phyloP scores from a whole-genome alignment of 2,329 filamentous ascomycete species.

The Xylaria sp. region DNA sequence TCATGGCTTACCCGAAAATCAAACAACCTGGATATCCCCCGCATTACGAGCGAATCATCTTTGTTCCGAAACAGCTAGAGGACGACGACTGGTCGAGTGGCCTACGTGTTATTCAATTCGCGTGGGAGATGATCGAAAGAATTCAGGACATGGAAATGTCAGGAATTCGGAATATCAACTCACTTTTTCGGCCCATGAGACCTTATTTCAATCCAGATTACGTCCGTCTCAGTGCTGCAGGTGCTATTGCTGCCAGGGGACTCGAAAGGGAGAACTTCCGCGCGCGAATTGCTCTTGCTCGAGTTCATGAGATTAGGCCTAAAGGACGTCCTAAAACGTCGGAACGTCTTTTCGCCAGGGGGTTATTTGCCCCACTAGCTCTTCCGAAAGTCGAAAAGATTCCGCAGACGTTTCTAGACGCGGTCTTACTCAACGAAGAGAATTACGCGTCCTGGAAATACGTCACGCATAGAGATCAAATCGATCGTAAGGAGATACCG shows the following conservation, averaged over 20 bases:
- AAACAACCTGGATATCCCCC: not conserved
- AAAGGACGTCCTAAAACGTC: not conserved
- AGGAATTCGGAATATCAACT: not conserved
- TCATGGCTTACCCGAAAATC: not conserved
- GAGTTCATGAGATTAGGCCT: not conserved
- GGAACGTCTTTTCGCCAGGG: not conserved
- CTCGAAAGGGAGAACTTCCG: not conserved
- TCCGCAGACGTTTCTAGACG: not conserved
- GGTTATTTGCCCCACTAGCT: not conserved
- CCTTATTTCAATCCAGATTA: conserved; percentile 7
- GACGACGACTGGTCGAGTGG: conserved; percentile 9
- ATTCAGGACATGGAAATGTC: conserved; percentile 9
- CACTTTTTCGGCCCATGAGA: not conserved
- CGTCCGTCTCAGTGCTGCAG: not conserved
- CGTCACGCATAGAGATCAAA: not conserved
- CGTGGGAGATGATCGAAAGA: conserved; percentile 2
- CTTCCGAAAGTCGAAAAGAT: not conserved
- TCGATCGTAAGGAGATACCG: not conserved
- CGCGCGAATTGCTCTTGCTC: not conserved
- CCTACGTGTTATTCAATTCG: not conserved
- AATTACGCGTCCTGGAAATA: not conserved
- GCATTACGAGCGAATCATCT: not conserved
- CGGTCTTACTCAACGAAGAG: not conserved
- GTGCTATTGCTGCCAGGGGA: not conserved
- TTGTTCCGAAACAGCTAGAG: not conserved